A percentile compares a stretch with the other conserved stretches of the same genome.
Evolutionary conservation across 78 protist species (phyloP).

Genomic region (Polysphondylium violaceum): DNA sequence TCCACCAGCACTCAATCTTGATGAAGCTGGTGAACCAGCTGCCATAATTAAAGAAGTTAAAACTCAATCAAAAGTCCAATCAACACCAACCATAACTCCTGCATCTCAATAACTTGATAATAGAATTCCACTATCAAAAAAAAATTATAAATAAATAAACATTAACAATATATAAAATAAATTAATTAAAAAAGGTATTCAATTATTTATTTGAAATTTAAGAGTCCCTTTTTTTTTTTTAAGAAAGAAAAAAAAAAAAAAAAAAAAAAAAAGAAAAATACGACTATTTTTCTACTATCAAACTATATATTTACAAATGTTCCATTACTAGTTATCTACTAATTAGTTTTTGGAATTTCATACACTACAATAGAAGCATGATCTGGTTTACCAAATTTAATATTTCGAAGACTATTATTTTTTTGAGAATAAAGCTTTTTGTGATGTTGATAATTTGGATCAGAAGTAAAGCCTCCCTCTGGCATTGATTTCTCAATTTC

Average conservation of each 20-base stretch:
- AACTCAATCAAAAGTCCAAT: no score
- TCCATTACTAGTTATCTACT: not conserved
- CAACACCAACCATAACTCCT: no score
- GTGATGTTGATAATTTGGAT: constrained; percentile 35
- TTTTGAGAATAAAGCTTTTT: constrained; percentile 27
- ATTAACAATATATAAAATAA: no score
- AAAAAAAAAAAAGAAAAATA: no score
- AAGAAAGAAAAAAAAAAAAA: no score
- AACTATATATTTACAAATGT: not conserved
- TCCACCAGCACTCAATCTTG: no score
- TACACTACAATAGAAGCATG: constrained; percentile 69
- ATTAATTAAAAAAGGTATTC: no score
- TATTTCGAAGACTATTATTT: constrained; percentile 17
- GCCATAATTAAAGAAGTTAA: no score
- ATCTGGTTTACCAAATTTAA: constrained; percentile 76
- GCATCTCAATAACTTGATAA: no score
- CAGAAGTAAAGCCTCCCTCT: constrained; percentile 3
- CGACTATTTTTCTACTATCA: not conserved
- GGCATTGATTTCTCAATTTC: constrained; percentile 30
- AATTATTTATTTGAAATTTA: not conserved
- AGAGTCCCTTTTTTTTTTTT: not conserved
- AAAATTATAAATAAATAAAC: no score
- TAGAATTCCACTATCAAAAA: no score
- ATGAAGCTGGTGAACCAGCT: no score
- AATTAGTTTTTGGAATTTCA: constrained; percentile 3